Conservation (phyloP, 257 asterid species). For the Petunia secreta region DNA sequence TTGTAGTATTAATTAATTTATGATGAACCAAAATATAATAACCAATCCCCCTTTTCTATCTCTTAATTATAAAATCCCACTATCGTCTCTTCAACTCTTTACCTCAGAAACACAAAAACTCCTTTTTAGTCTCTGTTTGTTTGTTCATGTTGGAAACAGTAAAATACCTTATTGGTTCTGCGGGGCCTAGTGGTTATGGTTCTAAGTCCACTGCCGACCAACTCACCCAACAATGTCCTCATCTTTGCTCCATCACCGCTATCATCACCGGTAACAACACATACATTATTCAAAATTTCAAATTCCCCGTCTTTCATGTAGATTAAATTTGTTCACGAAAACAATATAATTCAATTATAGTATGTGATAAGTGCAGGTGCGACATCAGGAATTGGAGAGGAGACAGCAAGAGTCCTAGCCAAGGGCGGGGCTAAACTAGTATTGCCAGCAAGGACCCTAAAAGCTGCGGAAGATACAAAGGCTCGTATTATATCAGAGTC, state of each 20-base stretch:
- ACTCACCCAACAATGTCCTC: slow-evolving; percentile 55
- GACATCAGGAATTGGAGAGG: slow-evolving; percentile 96
- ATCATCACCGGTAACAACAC: slow-evolving; percentile 65
- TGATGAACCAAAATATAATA: too few species aligned
- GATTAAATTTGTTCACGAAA: too few species aligned
- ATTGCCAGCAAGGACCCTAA: slow-evolving; percentile 72
- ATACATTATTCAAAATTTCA: too few species aligned
- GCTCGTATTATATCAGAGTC: slow-evolving; percentile 64
- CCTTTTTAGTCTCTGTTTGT: too few species aligned
- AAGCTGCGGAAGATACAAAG: slow-evolving; percentile 81
- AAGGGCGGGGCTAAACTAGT: slow-evolving; percentile 80
- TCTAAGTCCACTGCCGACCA: slow-evolving; percentile 85
- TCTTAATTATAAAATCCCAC: too few species aligned
- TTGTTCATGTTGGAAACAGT: slow-evolving; percentile 64
- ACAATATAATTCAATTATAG: too few species aligned
- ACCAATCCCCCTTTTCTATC: too few species aligned
- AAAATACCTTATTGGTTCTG: slow-evolving; percentile 72
- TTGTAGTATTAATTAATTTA: too few species aligned
- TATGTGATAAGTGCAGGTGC: slow-evolving; percentile 53
- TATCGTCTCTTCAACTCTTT: too few species aligned
- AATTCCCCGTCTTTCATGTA: too few species aligned
- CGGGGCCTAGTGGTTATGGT: slow-evolving; percentile 82
- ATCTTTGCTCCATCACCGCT: slow-evolving; percentile 72
- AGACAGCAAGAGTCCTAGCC: slow-evolving; percentile 88
- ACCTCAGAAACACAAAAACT: too few species aligned